A percentile compares a stretch with the other conserved stretches of the same genome.
Evolutionary conservation across 108 stramenopile genomes (phyloP).

Genomic region (Conticribra guillardii): DNA sequence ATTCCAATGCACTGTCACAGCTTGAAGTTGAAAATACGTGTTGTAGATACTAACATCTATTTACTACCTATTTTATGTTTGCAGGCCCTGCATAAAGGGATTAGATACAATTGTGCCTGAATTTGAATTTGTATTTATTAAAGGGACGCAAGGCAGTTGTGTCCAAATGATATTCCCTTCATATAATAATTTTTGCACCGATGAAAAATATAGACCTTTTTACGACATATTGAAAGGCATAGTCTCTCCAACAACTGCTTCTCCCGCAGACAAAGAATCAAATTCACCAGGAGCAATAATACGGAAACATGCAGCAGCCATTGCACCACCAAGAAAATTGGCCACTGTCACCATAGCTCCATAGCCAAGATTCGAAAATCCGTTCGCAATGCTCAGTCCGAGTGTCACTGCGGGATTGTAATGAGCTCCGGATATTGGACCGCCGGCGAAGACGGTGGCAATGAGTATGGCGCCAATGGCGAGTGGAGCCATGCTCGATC

Average conservation of each 20-base stretch:
- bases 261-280: neutral
- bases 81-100: no score
- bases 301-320: slow-evolving; percentile 22
- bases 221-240: slow-evolving; percentile 15
- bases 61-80: no score
- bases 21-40: no score
- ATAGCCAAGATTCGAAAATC: slow-evolving; percentile 18
- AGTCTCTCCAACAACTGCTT: slow-evolving; percentile 20
- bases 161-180: no score
- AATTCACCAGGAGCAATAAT: slow-evolving; percentile 8
- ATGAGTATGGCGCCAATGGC: slow-evolving; percentile 26
- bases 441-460: slow-evolving; percentile 23
- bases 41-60: no score
- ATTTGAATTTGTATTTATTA: no score
- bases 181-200: no score
- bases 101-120: no score
- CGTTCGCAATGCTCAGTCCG: slow-evolving; percentile 26
- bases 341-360: slow-evolving; percentile 7
- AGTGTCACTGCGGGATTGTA: slow-evolving; percentile 55
- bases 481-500: slow-evolving; percentile 15
- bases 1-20: no score
- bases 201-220: no score
- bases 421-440: slow-evolving; percentile 53
- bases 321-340: slow-evolving; percentile 20
- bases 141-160: no score